Base-by-base conservation (phyloP, 78 protist species). In the Dictyostelium firmibasis region DNA sequence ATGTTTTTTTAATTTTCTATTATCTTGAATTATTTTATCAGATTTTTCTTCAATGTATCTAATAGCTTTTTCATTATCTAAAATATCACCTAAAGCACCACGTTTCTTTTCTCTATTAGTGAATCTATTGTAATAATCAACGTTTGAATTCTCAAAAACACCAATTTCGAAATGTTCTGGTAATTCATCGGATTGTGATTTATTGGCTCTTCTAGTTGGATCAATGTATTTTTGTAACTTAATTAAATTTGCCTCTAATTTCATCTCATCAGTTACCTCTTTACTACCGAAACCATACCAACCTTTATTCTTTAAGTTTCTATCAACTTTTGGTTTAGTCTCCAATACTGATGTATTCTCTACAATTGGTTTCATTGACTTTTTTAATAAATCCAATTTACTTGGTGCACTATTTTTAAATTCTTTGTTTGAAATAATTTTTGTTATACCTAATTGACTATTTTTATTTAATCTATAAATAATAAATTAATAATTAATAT, bases 81-180 rank as follows among this genome's bases (percentile, higher is more conserved):
- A 33, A 44, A 88, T 57, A 44, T 88, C 93, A 69, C 93, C 93
- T 16, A 88, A 20, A 10, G 83, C 82, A 79, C 93, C 93, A 64
- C 86, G 36, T 74, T 69, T 88, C 81, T 88, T 88, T 69, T 88
- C 84, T 44, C 44, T 88, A 75, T 79, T 88, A 41, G 93, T 88
- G 16, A 79, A 88, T 79, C 93, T 77, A 67, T 88, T 88, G 43
- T 29, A 81, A 41, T 88, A 88, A 33, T 88, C 93, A 5, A 25
- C 86, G 36, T 79, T 43, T n/a, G 47, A 78, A 33, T 77, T 67
- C 36, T 78, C 62, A 43, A 88, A 67, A 5, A 75, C 81, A 62
- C 93, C 93, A 67, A 88, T 79, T 67, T 88, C 93, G 47, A 88
- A 88, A 57, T 79, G 72, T 69, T 88, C 72, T 20, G 93, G 93